Percentiles rank a stretch among this genome's conserved stretches.
These are phyloP conservation scores for Suillus americanus DNA, from an alignment of 768 basidiomycete species.

Conservation along the genomic window DNA sequence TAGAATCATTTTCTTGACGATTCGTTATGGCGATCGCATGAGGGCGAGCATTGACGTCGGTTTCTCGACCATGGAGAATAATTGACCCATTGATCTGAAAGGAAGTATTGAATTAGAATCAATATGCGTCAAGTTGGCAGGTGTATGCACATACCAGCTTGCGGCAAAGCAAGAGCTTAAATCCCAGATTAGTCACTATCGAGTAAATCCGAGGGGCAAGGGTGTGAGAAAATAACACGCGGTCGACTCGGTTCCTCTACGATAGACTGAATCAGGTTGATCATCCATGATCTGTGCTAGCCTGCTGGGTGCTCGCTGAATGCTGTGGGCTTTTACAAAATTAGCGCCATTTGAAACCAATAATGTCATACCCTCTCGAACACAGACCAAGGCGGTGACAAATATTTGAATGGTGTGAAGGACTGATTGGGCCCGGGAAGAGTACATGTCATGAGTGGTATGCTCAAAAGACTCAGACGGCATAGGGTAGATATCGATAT, in stretches of 20 bases:
- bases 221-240: too few relatives aligned
- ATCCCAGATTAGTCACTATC: background rate
- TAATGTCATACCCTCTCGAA: too few relatives aligned
- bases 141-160: background rate
- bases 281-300: background rate
- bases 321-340: too few relatives aligned
- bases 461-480: too few relatives aligned
- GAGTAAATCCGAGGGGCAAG: background rate
- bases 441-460: too few relatives aligned
- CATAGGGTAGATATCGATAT: too few relatives aligned
- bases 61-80: slow-evolving; percentile 37
- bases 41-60: slow-evolving; percentile 51
- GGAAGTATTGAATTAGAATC: background rate
- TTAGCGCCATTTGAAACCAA: too few relatives aligned
- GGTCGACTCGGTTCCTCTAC: background rate
- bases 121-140: background rate
- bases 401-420: background rate
- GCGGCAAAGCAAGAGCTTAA: background rate
- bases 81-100: slow-evolving; percentile 20
- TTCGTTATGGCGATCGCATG: slow-evolving; percentile 51
- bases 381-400: background rate
- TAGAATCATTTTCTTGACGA: slow-evolving; percentile 46
- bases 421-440: background rate
- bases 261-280: too few relatives aligned
- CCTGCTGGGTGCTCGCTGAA: background rate